Evolutionary conservation across 257 asterid species (phyloP).

Genomic region (Salvia miltiorrhiza): DNA sequence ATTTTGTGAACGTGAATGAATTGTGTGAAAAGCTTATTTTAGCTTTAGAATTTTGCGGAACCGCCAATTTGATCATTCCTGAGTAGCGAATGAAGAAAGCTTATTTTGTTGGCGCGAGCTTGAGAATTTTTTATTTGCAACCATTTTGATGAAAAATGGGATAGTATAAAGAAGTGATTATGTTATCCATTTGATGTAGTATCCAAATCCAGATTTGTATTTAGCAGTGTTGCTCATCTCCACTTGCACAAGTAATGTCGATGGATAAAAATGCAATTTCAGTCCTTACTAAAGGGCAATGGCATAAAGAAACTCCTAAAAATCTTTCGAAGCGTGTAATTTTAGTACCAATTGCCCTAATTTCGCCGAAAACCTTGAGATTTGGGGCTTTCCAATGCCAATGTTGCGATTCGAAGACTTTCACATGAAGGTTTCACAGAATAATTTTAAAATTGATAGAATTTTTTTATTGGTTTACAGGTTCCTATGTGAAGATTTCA

Average conservation of each 20-base stretch:
- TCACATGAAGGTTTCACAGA: not conserved
- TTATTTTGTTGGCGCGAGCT: not conserved
- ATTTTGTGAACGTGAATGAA: not conserved
- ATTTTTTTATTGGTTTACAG: not conserved
- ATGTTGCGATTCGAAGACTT: not conserved
- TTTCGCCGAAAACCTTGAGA: not conserved
- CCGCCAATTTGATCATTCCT: not conserved
- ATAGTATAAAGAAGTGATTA: not conserved
- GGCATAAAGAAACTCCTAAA: not conserved
- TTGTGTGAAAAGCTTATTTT: not conserved
- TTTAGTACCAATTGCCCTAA: not conserved
- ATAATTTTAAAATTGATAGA: not conserved
- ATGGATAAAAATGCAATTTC: not conserved
- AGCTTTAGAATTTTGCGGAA: not conserved
- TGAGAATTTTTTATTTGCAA: not conserved
- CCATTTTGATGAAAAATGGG: not conserved
- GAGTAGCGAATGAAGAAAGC: not conserved
- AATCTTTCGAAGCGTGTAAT: not conserved
- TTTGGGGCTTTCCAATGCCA: not conserved
- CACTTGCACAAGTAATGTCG: not conserved
- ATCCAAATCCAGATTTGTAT: not conserved
- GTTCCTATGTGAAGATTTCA: not conserved
- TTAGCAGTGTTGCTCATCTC: not conserved
- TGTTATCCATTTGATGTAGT: not conserved
- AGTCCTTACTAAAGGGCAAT: too few relatives aligned